Evolutionary conservation across 2,329 filamentous ascomycete species (phyloP), one percentile per base, ranked within the genome.

Genomic region (Tothia fuscella): DNA sequence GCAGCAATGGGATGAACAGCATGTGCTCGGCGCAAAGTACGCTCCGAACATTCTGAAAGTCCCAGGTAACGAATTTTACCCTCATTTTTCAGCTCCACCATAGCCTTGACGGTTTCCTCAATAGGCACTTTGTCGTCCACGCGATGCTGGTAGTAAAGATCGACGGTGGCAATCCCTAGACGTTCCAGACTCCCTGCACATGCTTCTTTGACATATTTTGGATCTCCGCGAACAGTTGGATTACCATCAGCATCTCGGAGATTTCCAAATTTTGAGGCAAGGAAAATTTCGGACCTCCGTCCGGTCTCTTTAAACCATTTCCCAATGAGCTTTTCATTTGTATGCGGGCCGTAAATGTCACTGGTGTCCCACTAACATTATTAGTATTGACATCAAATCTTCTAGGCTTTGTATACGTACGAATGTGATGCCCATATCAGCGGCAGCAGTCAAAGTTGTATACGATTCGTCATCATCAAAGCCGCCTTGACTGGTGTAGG

Each of bases 51-150:
- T 48, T 71, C 68, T 10, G 60, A 67, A 6, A 76, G 53, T 2
- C 71, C 71, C 3, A 76, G 56, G 48, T 72, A 59, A 33, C 61
- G 61, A 50, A 76, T 67, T 51, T 74, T 73, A 5, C 72, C 72
- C 37, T 67, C 64, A 0, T 65, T 61, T 51, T 66, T 66, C 43
- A 67, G 48, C 45, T 66, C 59, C 4, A 55, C 58, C 59, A 68
- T 64, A 3, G 60, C 61, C 39, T 60, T 47, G 0, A 66, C 53
- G 0, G 62, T 67, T 53, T 63, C 58, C 46, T 67, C 65, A 44
- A 67, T 62, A 1, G 64, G 64, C 0, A 59, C 61, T 38, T 60
- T 56, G 2, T 48, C 48, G 47, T 68, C 63, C 6, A 67, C 56
- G 2, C 64, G 60, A 46, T 67, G 64, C 17, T 58, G 58, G 47